These are phyloP conservation scores for Xylariaceae sp. DNA, from an alignment of 2,329 filamentous ascomycete species.

Conservation along the genomic window DNA sequence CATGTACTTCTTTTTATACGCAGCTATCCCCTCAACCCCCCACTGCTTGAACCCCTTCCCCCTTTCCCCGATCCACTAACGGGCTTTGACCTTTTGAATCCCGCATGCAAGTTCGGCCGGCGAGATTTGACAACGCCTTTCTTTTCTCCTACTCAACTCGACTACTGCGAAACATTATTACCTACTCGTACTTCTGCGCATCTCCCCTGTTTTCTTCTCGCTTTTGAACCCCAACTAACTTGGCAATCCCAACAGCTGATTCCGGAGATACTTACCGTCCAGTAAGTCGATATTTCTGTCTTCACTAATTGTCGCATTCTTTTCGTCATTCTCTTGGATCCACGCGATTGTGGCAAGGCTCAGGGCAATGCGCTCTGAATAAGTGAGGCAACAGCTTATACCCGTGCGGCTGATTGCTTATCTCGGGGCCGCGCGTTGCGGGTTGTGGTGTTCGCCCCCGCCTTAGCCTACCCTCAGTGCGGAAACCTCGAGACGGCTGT, in stretches of 20 bases:
- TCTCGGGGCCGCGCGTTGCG: neutral
- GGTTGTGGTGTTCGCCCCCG: neutral
- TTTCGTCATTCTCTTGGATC: neutral
- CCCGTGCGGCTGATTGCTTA: conserved; percentile 1
- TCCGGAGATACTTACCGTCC: conserved; percentile 57
- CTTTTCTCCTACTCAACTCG: conserved; percentile 9
- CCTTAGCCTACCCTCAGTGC: neutral
- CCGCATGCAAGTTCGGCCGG: conserved; percentile 33
- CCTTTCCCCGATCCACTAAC: conserved; percentile 42
- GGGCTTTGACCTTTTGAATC: conserved; percentile 36
- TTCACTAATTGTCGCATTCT: neutral
- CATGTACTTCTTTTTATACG: conserved; percentile 29
- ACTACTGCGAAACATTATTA: conserved; percentile 3
- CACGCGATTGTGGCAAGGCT: conserved; percentile 2
- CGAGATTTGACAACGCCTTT: conserved; percentile 23
- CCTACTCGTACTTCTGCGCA: conserved; percentile 15
- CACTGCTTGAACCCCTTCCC: conserved; percentile 40
- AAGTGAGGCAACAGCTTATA: neutral
- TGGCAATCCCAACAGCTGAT: conserved; percentile 45
- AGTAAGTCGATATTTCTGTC: conserved; percentile 32
- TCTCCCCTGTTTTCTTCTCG: conserved; percentile 21
- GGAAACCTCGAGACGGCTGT: conserved; percentile 2
- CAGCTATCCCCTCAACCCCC: conserved; percentile 28
- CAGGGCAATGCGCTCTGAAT: neutral
- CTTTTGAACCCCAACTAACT: conserved; percentile 36